A percentile compares a stretch with the other conserved stretches of the same genome.
Conservation (phyloP, 371 early-diverging fungal species). For the Rhizomucor miehei region DNA sequence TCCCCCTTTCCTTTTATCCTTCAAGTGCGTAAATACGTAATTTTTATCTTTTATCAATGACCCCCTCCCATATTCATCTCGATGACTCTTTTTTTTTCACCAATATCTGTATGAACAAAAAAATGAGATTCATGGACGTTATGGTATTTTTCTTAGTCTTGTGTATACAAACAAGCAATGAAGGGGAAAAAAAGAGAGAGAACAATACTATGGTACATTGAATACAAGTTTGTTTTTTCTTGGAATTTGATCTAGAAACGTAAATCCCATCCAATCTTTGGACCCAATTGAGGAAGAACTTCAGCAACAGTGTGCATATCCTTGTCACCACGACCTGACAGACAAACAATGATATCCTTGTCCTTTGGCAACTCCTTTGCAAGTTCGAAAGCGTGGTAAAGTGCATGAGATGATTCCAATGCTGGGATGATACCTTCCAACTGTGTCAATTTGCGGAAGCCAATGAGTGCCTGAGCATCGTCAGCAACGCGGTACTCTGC, state of each 20-base stretch:
- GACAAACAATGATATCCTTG: conserved; percentile 85
- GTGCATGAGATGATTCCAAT: conserved; percentile 94
- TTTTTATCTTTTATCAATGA: no score
- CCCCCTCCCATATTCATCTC: no score
- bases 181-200: no score
- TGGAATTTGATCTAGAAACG: conserved; percentile 32
- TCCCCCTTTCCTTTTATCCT: no score
- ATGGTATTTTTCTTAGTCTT: no score
- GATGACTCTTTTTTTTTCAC: no score
- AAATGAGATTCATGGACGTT: no score
- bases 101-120: no score
- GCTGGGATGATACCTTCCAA: conserved; percentile 95
- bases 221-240: no score
- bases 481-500: conserved; percentile 85
- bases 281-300: conserved; percentile 85
- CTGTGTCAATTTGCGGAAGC: conserved; percentile 84
- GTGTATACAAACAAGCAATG: no score
- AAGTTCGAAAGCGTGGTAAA: conserved; percentile 75
- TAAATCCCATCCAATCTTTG: conserved; percentile 92
- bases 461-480: conserved; percentile 85
- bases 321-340: conserved; percentile 97
- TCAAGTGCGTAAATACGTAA: no score
- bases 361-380: conserved; percentile 78
- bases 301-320: conserved; percentile 94
- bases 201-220: no score